phyloP scores from a whole-genome alignment of 2,329 filamentous ascomycete species.

The Coniochaeta hoffmannii region DNA sequence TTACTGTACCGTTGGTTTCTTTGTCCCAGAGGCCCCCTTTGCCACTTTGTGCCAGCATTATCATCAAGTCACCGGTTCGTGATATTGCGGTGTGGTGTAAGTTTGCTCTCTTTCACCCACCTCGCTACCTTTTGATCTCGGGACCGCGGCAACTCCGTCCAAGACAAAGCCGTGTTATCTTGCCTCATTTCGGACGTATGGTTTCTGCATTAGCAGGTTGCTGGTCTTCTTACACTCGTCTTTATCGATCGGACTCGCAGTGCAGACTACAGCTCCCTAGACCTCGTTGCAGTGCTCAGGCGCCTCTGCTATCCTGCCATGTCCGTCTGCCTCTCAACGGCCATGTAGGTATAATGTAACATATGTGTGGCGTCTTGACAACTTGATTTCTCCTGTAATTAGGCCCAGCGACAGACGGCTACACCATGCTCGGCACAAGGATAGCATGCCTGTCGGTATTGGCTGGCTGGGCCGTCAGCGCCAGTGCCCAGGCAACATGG shows the following conservation, averaged over 20 bases:
- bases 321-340: not conserved
- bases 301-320: not conserved
- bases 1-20: not conserved
- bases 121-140: not conserved
- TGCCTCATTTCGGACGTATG: not conserved
- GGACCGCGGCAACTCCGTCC: not conserved
- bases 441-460: conserved; percentile 19
- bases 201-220: not conserved
- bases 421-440: conserved; percentile 20
- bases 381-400: not conserved
- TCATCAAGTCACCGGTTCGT: not conserved
- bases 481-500: conserved; percentile 40
- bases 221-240: not conserved
- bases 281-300: not conserved
- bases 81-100: not conserved
- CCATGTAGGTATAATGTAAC: not conserved
- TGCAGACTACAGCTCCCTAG: not conserved
- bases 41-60: not conserved
- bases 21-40: not conserved
- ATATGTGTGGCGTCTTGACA: not conserved
- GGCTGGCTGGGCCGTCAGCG: conserved; percentile 20
- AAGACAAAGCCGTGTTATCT: not conserved
- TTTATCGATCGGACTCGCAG: not conserved
- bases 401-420: not conserved
- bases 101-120: not conserved